A percentile compares a stretch with the other conserved stretches of the same genome.
phyloP scores from a whole-genome alignment of 352 stramenopile species.

The Detonula confervacea region DNA sequence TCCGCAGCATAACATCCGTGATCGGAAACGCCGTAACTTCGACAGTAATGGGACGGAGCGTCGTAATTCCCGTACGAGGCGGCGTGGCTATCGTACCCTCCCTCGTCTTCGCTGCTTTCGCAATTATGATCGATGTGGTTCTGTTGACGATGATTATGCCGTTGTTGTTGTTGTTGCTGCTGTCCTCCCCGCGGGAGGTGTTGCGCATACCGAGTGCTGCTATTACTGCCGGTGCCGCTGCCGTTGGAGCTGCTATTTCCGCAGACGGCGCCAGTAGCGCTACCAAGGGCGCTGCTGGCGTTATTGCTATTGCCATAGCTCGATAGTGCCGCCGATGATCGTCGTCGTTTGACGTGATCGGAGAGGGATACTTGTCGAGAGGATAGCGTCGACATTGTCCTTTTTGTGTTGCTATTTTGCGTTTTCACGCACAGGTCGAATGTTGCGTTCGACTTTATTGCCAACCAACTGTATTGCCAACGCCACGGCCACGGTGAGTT shows the following conservation, averaged over 20 bases:
- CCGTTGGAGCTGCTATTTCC: neutral
- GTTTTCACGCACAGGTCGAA: no score
- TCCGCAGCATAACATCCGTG: conserved; percentile 24
- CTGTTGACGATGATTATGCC: neutral
- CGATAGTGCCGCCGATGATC: conserved; percentile 1
- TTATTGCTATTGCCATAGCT: neutral
- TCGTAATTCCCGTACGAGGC: conserved; percentile 31
- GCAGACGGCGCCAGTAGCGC: neutral
- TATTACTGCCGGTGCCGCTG: neutral
- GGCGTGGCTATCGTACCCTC: conserved; percentile 22
- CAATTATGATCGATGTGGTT: neutral
- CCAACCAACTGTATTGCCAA: no score
- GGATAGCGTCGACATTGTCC: conserved; percentile 12
- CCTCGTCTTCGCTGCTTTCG: neutral
- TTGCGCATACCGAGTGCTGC: neutral
- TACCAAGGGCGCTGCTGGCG: neutral
- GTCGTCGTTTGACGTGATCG: conserved; percentile 19
- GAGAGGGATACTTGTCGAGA: conserved; percentile 19
- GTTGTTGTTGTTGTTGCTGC: neutral
- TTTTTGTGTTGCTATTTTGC: no score
- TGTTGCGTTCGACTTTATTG: no score
- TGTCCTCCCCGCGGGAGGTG: neutral
- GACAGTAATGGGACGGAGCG: conserved; percentile 7
- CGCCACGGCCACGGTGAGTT: no score
- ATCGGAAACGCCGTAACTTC: conserved; percentile 1